Evolutionary conservation across 345 rosid genomes (phyloP), one percentile per base, ranked within the genome.

Genomic region (Mallotus nudiflorus): DNA sequence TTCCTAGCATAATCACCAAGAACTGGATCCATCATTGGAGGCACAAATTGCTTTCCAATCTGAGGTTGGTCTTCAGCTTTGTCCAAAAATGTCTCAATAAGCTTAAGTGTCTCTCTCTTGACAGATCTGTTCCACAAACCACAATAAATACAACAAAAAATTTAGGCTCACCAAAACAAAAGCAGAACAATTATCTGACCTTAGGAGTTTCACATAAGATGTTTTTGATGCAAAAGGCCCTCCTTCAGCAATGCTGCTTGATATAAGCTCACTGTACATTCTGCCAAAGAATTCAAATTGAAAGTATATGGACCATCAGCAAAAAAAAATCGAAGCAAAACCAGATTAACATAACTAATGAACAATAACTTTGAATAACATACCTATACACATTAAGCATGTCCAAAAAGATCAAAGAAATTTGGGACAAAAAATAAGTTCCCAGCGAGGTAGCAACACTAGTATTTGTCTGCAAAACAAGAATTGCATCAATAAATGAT

Each of bases 261-360:
- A 96, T 75, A 96, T 90, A 78, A 96, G 99, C 85, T 96, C 99
- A 66, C 99, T 96, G 83, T 96, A 96, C 99, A 92, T 96, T 79
- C 99, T 96, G 93, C 77, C 46, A 75, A 73, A 80, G 13, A 70
- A 61, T 37, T 46, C 42, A 42, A 49, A 69, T 55, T 59, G 51
- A 28, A 52, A 67, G 51, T 12, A 56, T 66, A 68, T 9, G 31
- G 0, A 61, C 50, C 2, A 9, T 20, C 22, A 14, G 46, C 28
- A 25, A 24, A 5, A n/a, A 50, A 19, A 7, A 18, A 51, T 37
- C 37, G 14, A 37, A 22, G 48, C 44, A 49, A 31, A 46, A 65
- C 51, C 33, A 54, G 44, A 39, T 52, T 53, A 67, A 37, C 67
- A 22, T 6, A 22, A 35, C 19, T 15, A 20, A n/a, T 10, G 46